Base-by-base conservation (phyloP, 495 filamentous ascomycete genomes). In the Penicillium robsamsonii region DNA sequence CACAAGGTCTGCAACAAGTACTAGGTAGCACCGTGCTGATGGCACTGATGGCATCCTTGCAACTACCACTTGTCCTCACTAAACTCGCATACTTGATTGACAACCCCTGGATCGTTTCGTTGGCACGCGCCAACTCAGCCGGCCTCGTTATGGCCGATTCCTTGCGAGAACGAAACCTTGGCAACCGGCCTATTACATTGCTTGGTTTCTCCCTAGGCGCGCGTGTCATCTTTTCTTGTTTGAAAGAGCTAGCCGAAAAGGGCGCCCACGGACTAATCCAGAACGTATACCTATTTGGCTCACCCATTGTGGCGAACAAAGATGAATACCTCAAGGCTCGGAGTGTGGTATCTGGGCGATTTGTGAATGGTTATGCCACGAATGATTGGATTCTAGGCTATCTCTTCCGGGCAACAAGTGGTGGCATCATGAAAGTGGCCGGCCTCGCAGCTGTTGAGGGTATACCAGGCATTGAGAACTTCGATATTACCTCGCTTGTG, bases 301-400 rank as follows among this genome's bases (percentile, higher is more conserved):
- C 90, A 12, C 94, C 94, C 8, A 79, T 96, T 17, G 93, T 99
- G 13, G 90, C 91, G 12, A 96, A 90, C 67, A 88, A 85, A 55
- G 94, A 97, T 55, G 95, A 99, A 55, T 97, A 92, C 67, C 66
- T 92, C 18, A 87, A 83, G 58, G 89, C 87, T 9, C 83, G 89
- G 38, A 82, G 86, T 30, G 89, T 96, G 7, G 89, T 99, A 1
- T 81, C 89, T 10, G 94, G 95, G 5, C 81, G 92, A 35, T 97
- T 96, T 60, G 86, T 99, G 46, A 99, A 96, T 67, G 94, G 92
- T 6, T 97, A 95, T 72, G 87, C 93, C 42, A 87, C 81, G 18
- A 96, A 93, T 64, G 94, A 99, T 70, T 99, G 95, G 94, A 97
- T 99, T 65, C 71, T 99, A 30, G 92, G 94, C 5, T 99, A 99